Base-by-base conservation (phyloP, 352 stramenopile genomes). In the Globisporangium apiculatum region DNA sequence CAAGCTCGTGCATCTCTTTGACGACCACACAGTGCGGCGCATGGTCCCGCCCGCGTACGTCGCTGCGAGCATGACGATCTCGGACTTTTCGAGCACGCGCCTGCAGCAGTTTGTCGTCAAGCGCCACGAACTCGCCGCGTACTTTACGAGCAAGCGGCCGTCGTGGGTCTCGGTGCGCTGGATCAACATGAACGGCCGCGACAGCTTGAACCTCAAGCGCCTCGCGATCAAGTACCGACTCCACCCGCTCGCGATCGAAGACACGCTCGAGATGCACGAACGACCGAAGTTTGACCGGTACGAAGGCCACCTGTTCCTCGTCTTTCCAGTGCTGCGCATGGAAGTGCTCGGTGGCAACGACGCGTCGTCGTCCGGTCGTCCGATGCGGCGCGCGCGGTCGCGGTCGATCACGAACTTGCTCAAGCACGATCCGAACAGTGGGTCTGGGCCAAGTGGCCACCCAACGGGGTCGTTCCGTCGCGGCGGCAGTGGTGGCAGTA, bases 191-290 rank as follows among this genome's bases (percentile, higher is more conserved):
- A 76, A 89, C 60, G 76, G 82, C 46, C 77, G 78, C 55, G 79
- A 90, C 66, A 88, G 76, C 37, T 53, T 94, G 12, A 90, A 88
- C 49, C 81, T 95, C 51, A 94, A 93, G 62, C 75, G 83, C 24
- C 67, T 94, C 31, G 84, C 86, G 51, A 94, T 95, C 68, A 95
- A 94, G 69, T 91, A 94, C 63, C 74, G 81, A 17, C 66, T 95
- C 7, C 86, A 95, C 51, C 86, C 86, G 14, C 71, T 95, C 0
- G 86, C 84, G 3, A 81, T 95, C 17, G 86, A 95, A 57, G 86
- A 95, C 58, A 92, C 78, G 18, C 85, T 95, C 31, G 81, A 94
- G 59, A 82, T 88, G n/a, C 81, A 91, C 59, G 81, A 94, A 59
- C 79, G 84, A 4, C 83, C 86, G 9, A 95, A 95, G 51, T 88